phyloP scores from a whole-genome alignment of 805 yeast species.

The Pichia eremophila region DNA sequence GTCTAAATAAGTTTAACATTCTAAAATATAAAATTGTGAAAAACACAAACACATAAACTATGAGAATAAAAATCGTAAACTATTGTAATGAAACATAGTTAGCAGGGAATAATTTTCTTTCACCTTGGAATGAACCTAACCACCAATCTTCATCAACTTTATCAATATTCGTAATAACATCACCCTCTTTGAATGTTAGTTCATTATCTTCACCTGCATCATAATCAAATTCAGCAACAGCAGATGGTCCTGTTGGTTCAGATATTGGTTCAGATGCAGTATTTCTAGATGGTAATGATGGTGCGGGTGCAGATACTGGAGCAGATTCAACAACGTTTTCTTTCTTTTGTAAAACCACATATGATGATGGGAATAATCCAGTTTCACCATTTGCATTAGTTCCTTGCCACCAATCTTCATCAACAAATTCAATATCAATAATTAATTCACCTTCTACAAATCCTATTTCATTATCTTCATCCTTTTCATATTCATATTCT shows the following conservation, averaged over 20 bases:
- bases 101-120: slow-evolving; percentile 81
- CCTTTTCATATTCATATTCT: slow-evolving; percentile 68
- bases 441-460: slow-evolving; percentile 60
- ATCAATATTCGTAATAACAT: slow-evolving; percentile 69
- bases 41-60: background rate
- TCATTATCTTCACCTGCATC: slow-evolving; percentile 93
- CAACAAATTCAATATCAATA: slow-evolving; percentile 57
- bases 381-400: slow-evolving; percentile 31
- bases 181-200: slow-evolving; percentile 77
- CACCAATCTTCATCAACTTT: slow-evolving; percentile 96
- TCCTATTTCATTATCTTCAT: slow-evolving; percentile 67
- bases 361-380: slow-evolving; percentile 51
- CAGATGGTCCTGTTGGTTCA: slow-evolving; percentile 30
- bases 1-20: background rate
- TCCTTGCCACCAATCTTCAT: slow-evolving; percentile 64
- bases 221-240: slow-evolving; percentile 67
- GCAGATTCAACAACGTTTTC: slow-evolving; percentile 10
- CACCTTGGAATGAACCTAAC: slow-evolving; percentile 78
- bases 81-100: slow-evolving; percentile 52
- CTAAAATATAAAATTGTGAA: too few species aligned
- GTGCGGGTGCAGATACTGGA: slow-evolving; percentile 14
- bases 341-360: slow-evolving; percentile 30
- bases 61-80: background rate
- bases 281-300: slow-evolving; percentile 1
- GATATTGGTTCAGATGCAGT: slow-evolving; percentile 18